Evolutionary conservation across 345 rosid species (phyloP).

Genomic region (Sapria himalayana): DNA sequence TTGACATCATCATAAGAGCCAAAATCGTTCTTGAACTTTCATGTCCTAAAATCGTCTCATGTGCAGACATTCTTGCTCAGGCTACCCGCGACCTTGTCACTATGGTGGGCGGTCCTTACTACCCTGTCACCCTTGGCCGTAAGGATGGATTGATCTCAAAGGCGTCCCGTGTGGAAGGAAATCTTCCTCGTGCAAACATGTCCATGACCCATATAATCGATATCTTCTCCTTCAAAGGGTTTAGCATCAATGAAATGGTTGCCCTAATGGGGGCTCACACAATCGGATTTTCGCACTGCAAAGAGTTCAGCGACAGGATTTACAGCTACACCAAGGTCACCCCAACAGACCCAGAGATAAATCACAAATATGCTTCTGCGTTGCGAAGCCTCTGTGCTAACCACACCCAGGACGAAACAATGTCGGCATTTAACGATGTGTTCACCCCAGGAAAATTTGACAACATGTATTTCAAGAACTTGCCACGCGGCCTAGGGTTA

Average conservation of each 20-base stretch:
- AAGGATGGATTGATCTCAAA: conserved; percentile 34
- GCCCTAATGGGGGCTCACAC: conserved; percentile 56
- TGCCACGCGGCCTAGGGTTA: conserved; percentile 33
- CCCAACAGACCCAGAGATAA: conserved; percentile 12
- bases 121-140: conserved; percentile 26
- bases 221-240: conserved; percentile 21
- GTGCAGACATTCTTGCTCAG: conserved; percentile 47
- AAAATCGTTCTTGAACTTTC: conserved; percentile 52
- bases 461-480: conserved; percentile 48
- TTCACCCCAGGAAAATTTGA: conserved; percentile 62
- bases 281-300: conserved; percentile 60
- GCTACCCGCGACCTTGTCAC: conserved; percentile 36
- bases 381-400: conserved; percentile 30
- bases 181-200: conserved; percentile 18
- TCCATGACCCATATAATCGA: conserved; percentile 19
- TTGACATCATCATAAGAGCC: conserved; percentile 31
- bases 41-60: conserved; percentile 47
- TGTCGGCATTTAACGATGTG: conserved; percentile 51
- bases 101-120: conserved; percentile 51
- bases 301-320: conserved; percentile 32
- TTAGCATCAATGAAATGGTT: conserved; percentile 28
- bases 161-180: conserved; percentile 16
- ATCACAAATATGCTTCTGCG: conserved; percentile 24
- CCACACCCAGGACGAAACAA: conserved; percentile 16
- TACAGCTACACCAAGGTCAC: conserved; percentile 17